Base-by-base conservation (phyloP, 1,284 basidiomycete genomes). In the Cerrena zonata region DNA sequence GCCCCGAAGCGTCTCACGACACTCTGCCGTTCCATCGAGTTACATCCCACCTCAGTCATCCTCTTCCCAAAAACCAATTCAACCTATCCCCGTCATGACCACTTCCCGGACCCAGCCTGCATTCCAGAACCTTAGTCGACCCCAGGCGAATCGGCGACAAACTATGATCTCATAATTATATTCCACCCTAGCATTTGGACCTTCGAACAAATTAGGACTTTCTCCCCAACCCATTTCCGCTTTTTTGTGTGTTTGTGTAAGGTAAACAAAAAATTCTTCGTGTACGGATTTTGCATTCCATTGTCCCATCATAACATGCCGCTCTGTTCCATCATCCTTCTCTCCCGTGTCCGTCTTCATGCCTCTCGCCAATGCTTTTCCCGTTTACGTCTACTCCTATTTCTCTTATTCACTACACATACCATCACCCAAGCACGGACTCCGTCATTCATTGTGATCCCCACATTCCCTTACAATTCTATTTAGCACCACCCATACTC, bases 51-150 rank as follows among this genome's bases (percentile, higher is more conserved):
- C 15, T 7, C 7, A 15, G 7, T n/a, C n/a, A 11, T 10, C 34
- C n/a, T 11, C 34, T 36, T 10, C 39, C 7, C 39, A 15, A 22
- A 40, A 22, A 40, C 39, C 13, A 10, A 5, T 40, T 44, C 24
- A 12, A n/a, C 47, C 47, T 7, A 34, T 39, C 4, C 47, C 47
- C 19, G 47, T 49, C 21, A 12, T 27, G 47, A 49, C 38, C 13
- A 5, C 37, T n/a, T 49, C 47, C 18, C 27, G 47, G 39, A 41
- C 22, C n/a, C 47, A 49, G 34, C 47, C 47, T n/a, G 47, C 38
- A 22, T 49, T 49, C 47, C 47, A 49, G 47, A 49, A 49, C 24
- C 47, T 49, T 5, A 49, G 47, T 30, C 21, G 47, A 42, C 47
- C 47, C 5, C 23, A 37, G 15, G 10, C 38, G 23, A 42, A 21